phyloP scores from a whole-genome alignment of 2,329 filamentous ascomycete genomes.

The Ascochyta clinopodiicola region DNA sequence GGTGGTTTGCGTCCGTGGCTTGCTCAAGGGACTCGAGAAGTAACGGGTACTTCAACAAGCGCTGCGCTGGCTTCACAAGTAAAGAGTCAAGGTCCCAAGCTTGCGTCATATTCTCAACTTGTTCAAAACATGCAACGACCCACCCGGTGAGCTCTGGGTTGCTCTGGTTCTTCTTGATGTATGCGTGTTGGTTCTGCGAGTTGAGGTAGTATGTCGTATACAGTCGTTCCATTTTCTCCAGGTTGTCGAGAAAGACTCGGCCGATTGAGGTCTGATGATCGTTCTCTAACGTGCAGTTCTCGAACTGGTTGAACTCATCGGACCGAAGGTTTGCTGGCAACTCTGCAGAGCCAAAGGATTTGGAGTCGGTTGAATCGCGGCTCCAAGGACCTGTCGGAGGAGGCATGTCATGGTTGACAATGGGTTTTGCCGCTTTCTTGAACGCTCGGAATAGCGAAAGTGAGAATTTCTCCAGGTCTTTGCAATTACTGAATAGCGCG shows the following conservation, averaged over 20 bases:
- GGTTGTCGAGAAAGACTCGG: constrained; percentile 62
- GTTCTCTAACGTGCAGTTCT: constrained; percentile 52
- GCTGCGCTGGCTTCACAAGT: constrained; percentile 96
- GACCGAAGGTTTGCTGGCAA: constrained; percentile 25
- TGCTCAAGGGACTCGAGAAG: constrained; percentile 81
- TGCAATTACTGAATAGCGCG: constrained; percentile 88
- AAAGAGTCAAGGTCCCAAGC: constrained; percentile 96
- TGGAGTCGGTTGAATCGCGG: constrained; percentile 30
- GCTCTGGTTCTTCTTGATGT: constrained; percentile 61
- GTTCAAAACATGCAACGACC: constrained; percentile 91
- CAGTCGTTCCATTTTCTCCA: constrained; percentile 67
- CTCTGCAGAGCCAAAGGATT: constrained; percentile 23
- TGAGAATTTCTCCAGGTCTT: constrained; percentile 88
- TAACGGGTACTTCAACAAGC: constrained; percentile 91
- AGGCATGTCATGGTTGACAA: constrained; percentile 67
- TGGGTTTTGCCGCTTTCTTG: constrained; percentile 77
- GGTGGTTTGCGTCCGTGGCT: constrained; percentile 80
- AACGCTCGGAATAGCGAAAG: constrained; percentile 77
- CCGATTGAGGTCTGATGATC: constrained; percentile 66
- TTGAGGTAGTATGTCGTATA: constrained; percentile 71
- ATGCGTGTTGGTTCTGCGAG: constrained; percentile 68
- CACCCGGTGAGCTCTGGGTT: constrained; percentile 73
- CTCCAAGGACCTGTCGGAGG: constrained; percentile 35
- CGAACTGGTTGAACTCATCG: constrained; percentile 37
- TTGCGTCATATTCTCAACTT: constrained; percentile 87